A percentile compares a stretch with the other conserved stretches of the same genome.
Conservation (phyloP, 768 basidiomycete species). For the Leccinum fibrillosum region DNA sequence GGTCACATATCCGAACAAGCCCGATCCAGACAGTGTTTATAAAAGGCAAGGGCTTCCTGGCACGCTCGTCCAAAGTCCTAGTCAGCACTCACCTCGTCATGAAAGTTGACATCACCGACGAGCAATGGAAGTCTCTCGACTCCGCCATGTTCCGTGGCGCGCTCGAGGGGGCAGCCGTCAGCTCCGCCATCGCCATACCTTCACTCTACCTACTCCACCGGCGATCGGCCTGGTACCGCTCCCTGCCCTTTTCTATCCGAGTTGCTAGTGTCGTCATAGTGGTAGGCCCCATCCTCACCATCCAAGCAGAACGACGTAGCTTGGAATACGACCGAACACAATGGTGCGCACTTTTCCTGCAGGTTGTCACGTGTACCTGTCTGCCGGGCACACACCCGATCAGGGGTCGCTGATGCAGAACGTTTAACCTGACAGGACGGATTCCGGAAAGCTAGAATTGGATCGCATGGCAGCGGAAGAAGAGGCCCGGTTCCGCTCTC, state of each 20-base stretch:
- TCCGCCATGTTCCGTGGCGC: slow-evolving; percentile 59
- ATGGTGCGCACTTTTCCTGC: slow-evolving; percentile 42
- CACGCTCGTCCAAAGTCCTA: neutral
- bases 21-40: neutral
- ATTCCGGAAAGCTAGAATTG: slow-evolving; percentile 49
- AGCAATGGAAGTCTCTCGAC: slow-evolving; percentile 56
- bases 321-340: slow-evolving; percentile 59
- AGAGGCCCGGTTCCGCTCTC: slow-evolving; percentile 45
- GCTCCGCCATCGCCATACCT: slow-evolving; percentile 48
- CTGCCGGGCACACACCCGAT: neutral
- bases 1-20: neutral
- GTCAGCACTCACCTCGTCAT: slow-evolving; percentile 5
- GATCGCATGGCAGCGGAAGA: slow-evolving; percentile 38
- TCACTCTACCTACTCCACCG: slow-evolving; percentile 51
- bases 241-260: slow-evolving; percentile 66
- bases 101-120: slow-evolving; percentile 31
- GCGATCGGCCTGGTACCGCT: slow-evolving; percentile 55
- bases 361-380: no score
- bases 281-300: slow-evolving; percentile 60
- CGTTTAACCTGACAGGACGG: slow-evolving; percentile 25
- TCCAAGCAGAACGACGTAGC: slow-evolving; percentile 71
- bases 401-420: neutral
- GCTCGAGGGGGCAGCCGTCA: slow-evolving; percentile 48
- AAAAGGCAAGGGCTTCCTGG: neutral
- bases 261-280: slow-evolving; percentile 64